Evolutionary conservation across 176 grass and related monocot genomes (phyloP).

Genomic region (Elymus sibiricus): DNA sequence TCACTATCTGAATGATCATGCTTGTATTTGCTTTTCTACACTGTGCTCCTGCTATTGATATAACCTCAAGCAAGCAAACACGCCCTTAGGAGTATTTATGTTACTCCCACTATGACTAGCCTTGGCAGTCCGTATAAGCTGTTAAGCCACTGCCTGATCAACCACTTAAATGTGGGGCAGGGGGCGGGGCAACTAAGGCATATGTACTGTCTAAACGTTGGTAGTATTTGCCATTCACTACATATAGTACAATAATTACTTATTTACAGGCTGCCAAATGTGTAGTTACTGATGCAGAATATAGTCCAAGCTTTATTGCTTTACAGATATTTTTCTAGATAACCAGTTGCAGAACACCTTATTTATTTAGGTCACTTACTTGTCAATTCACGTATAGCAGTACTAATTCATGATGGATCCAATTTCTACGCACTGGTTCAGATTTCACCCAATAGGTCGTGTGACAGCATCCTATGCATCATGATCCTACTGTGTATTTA

Average conservation of each 20-base stretch:
- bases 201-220: not conserved
- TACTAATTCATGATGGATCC: not conserved
- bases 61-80: not conserved
- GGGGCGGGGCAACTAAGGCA: not conserved
- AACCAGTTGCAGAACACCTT: not conserved
- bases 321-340: not conserved
- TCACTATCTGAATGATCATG: not conserved
- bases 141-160: not conserved
- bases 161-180: not conserved
- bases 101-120: no score
- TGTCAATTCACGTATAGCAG: not conserved
- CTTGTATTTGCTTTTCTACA: slow-evolving; percentile 17
- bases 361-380: not conserved
- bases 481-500: not conserved
- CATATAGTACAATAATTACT: not conserved
- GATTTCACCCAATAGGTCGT: not conserved
- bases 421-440: not conserved
- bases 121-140: not conserved
- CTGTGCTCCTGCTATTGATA: not conserved
- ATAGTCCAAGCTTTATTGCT: not conserved
- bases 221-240: not conserved
- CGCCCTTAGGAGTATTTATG: no score
- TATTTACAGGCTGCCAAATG: not conserved
- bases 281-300: not conserved
- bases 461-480: not conserved